A percentile compares a stretch with the other conserved stretches of the same genome.
phyloP scores from a whole-genome alignment of 1,139 yeast genomes.

The Taiozyma onychis region DNA sequence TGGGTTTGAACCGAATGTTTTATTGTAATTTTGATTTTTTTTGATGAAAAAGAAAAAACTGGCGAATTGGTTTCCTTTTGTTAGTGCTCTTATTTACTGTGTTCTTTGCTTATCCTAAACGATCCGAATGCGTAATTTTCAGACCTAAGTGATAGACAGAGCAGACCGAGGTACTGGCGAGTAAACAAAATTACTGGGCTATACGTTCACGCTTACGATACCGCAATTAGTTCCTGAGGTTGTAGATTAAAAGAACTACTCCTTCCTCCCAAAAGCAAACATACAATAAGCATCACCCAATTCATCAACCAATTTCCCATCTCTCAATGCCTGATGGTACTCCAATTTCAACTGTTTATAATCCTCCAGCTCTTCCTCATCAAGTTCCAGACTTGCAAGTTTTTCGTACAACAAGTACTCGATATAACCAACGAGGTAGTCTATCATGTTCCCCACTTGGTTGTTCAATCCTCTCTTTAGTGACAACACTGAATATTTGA shows the following conservation, averaged over 20 bases:
- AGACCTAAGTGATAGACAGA: background rate
- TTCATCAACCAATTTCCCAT: conserved; percentile 15
- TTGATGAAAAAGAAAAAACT: background rate
- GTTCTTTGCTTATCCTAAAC: background rate
- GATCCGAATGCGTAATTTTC: background rate
- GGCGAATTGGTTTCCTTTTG: background rate
- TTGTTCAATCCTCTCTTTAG: conserved; percentile 17
- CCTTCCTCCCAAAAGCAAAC: conserved; percentile 17
- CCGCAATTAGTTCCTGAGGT: too few relatives aligned
- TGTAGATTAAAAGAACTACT: background rate
- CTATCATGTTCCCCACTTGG: conserved; percentile 20
- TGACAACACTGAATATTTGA: conserved; percentile 19
- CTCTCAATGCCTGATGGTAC: conserved; percentile 17
- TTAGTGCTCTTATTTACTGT: background rate
- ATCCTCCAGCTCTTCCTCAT: conserved; percentile 10
- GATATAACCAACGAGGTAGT: conserved; percentile 15
- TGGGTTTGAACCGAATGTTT: background rate
- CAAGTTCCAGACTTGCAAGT: conserved; percentile 11
- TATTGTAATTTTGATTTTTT: background rate
- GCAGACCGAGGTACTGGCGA: background rate
- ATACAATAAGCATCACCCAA: conserved; percentile 22
- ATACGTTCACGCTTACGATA: too few relatives aligned
- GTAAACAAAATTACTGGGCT: too few relatives aligned
- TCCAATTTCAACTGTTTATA: conserved; percentile 15
- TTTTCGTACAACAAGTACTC: conserved; percentile 15